A percentile compares a stretch with the other conserved stretches of the same genome.
phyloP scores from a whole-genome alignment of 768 basidiomycete genomes.

The Suillus occidentalis region DNA sequence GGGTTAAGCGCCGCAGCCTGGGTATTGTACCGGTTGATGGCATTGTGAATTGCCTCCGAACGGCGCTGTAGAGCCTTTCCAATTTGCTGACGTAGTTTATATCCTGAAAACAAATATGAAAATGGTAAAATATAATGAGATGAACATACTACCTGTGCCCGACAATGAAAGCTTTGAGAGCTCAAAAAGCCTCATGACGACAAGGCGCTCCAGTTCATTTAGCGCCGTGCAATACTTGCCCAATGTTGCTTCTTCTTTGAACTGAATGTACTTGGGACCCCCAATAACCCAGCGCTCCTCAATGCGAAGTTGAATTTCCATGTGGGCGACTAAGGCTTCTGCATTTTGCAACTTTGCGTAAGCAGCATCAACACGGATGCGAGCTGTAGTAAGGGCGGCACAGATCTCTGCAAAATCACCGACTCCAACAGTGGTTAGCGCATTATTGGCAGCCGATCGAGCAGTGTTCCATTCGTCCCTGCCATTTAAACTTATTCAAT shows the following conservation, averaged over 20 bases:
- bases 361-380: background rate
- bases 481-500: background rate
- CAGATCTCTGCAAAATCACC: background rate
- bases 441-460: background rate
- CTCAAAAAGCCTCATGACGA: conserved; percentile 32
- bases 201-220: conserved; percentile 30
- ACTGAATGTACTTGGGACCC: background rate
- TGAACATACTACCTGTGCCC: conserved; percentile 10
- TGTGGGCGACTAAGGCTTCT: conserved; percentile 1
- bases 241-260: background rate
- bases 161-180: conserved; percentile 23
- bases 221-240: conserved; percentile 11
- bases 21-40: conserved; percentile 27
- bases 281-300: conserved; percentile 6
- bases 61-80: conserved; percentile 27
- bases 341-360: conserved; percentile 6
- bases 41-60: conserved; percentile 27
- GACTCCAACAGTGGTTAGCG: background rate
- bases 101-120: conserved; percentile 19
- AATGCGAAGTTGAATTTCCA: conserved; percentile 5
- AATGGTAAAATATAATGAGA: background rate
- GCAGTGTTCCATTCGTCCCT: conserved; percentile 1
- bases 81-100: conserved; percentile 34
- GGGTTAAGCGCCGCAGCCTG: conserved; percentile 20
- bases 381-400: background rate